Evolutionary conservation across 1,284 basidiomycete species (phyloP).

Genomic region (Grifola frondosa): DNA sequence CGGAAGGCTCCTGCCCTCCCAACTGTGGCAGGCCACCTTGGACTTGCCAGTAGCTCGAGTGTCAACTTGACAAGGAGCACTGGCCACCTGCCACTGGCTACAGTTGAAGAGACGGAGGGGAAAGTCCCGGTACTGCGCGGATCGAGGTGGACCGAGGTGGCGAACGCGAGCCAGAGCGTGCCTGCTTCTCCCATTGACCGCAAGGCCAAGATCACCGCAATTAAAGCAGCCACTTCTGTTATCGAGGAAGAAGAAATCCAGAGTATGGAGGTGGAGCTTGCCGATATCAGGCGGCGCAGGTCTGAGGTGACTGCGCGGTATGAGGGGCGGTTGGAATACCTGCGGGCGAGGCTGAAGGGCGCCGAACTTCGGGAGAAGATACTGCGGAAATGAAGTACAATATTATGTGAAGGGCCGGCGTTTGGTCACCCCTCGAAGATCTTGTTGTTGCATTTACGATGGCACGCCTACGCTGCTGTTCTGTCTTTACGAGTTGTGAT

Average conservation of each 20-base stretch:
- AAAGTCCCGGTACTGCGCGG: constrained; percentile 6
- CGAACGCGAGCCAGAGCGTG: constrained; percentile 8
- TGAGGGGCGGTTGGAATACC: constrained; percentile 63
- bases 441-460: constrained; percentile 9
- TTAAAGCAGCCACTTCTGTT: constrained; percentile 5
- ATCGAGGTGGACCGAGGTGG: constrained; percentile 11
- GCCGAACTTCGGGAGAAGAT: constrained; percentile 75
- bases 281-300: constrained; percentile 59
- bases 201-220: too few relatives aligned
- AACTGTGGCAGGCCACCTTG: constrained; percentile 23
- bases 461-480: constrained; percentile 13
- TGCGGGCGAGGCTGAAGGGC: constrained; percentile 68
- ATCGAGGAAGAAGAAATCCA: constrained; percentile 32
- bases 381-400: constrained; percentile 38
- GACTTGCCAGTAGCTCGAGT: constrained; percentile 45
- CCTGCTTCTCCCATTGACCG: constrained; percentile 14
- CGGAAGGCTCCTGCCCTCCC: constrained; percentile 19
- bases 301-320: constrained; percentile 66
- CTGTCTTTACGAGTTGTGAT: constrained; percentile 16
- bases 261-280: constrained; percentile 50
- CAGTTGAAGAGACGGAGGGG: constrained; percentile 48
- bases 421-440: not conserved
- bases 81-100: constrained; percentile 48
- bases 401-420: not conserved
- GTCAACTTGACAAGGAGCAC: constrained; percentile 45